phyloP scores from a whole-genome alignment of 129 eudicot genomes.

The Logfia minima region DNA sequence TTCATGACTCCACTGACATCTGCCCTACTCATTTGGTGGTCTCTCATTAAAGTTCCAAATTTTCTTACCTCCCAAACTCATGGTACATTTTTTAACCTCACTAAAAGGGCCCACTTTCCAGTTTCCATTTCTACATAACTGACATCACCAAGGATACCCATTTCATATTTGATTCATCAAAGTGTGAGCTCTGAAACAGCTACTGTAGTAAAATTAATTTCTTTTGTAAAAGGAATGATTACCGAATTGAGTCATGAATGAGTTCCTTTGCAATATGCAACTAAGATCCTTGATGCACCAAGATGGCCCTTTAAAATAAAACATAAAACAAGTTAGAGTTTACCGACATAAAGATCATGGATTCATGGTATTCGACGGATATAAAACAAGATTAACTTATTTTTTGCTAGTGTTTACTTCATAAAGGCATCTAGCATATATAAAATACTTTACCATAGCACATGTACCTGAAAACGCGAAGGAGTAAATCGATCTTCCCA shows the following conservation, averaged over 20 bases:
- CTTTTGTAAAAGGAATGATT: constrained; percentile 4
- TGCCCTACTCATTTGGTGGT: constrained; percentile 35
- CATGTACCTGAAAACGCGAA: constrained; percentile 20
- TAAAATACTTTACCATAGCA: constrained; percentile 6
- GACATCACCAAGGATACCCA: constrained; percentile 21
- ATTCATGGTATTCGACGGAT: background rate
- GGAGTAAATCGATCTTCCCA: constrained; percentile 3
- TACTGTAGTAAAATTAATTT: constrained; percentile 4
- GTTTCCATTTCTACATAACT: constrained; percentile 38
- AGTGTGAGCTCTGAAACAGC: constrained; percentile 5
- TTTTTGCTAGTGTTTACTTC: background rate
- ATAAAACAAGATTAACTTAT: background rate
- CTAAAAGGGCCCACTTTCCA: constrained; percentile 27
- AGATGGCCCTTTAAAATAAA: background rate
- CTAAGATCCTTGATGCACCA: constrained; percentile 10
- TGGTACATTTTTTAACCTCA: constrained; percentile 32
- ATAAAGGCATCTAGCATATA: background rate
- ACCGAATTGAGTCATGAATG: constrained; percentile 1
- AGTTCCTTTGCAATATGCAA: background rate
- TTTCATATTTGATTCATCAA: constrained; percentile 1
- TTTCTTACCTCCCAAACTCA: constrained; percentile 20
- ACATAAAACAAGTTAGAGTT: background rate
- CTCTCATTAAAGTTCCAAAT: constrained; percentile 32
- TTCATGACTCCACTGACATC: constrained; percentile 37
- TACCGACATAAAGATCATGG: background rate